These are phyloP conservation scores for Penicillium antarcticum DNA, from an alignment of 495 filamentous ascomycete species.

Conservation along the genomic window DNA sequence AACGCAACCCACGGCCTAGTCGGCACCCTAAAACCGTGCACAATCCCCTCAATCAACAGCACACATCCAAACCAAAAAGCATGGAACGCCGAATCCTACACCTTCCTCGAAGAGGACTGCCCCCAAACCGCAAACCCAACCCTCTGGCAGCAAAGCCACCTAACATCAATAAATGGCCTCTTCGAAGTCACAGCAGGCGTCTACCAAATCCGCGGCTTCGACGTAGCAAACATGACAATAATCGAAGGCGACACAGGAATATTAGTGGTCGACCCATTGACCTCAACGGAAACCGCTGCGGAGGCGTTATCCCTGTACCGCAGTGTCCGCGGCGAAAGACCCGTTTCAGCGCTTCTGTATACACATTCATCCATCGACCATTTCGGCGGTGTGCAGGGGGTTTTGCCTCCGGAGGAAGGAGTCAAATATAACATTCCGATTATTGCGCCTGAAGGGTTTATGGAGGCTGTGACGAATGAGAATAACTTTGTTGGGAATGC, in stretches of 20 bases:
- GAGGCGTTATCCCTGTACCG: conserved; percentile 18
- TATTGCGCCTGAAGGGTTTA: conserved; percentile 22
- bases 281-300: conserved; percentile 12
- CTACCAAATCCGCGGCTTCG: conserved; percentile 24
- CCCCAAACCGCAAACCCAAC: no score
- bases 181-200: conserved; percentile 21
- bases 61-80: no score
- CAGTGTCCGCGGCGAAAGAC: conserved; percentile 13
- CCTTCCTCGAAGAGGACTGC: no score
- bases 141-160: conserved; percentile 11
- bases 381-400: conserved; percentile 16
- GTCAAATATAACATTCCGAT: conserved; percentile 12
- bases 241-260: conserved; percentile 23
- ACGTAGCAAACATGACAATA: conserved; percentile 24
- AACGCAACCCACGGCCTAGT: no score
- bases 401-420: background rate
- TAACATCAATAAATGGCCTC: conserved; percentile 15
- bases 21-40: no score
- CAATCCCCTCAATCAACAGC: no score
- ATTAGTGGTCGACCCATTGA: conserved; percentile 24
- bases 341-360: conserved; percentile 22
- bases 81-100: no score
- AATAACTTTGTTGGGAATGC: conserved; percentile 19
- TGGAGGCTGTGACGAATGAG: conserved; percentile 19
- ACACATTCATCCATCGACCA: conserved; percentile 29